Conservation (phyloP, 805 yeast species). For the Pichia kluyveri region DNA sequence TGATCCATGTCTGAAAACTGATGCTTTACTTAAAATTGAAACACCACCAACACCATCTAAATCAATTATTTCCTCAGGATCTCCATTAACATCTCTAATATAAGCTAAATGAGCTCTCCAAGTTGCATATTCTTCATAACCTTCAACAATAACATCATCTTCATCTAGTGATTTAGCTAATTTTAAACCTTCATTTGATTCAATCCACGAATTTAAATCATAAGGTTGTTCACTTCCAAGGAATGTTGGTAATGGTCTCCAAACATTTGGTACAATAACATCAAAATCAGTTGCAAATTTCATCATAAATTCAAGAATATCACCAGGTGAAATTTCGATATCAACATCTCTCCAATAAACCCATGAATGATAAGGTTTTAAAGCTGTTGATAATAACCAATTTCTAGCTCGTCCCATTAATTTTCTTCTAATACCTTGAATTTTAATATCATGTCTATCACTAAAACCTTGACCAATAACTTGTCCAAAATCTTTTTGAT, state of each 20-base stretch:
- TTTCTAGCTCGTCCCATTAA: constrained; percentile 83
- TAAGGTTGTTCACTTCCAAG: constrained; percentile 89
- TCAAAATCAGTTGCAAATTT: constrained; percentile 47
- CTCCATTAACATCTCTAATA: constrained; percentile 51
- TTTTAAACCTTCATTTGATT: constrained; percentile 65
- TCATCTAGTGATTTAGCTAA: constrained; percentile 58
- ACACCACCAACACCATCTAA: constrained; percentile 87
- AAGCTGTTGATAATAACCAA: constrained; percentile 67
- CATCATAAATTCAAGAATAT: constrained; percentile 69
- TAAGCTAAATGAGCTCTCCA: constrained; percentile 80
- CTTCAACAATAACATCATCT: constrained; percentile 84
- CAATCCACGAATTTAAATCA: constrained; percentile 95
- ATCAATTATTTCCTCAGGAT: constrained; percentile 54
- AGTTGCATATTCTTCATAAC: constrained; percentile 80
- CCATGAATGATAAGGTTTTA: constrained; percentile 83
- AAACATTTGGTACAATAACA: constrained; percentile 79
- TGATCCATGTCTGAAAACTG: constrained; percentile 68
- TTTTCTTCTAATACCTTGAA: constrained; percentile 76
- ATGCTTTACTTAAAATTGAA: constrained; percentile 66
- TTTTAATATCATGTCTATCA: constrained; percentile 78
- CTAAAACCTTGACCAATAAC: constrained; percentile 77
- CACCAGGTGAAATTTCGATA: constrained; percentile 73
- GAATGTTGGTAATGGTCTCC: constrained; percentile 95
- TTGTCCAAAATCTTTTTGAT: constrained; percentile 77
- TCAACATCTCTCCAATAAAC: constrained; percentile 89